Evolutionary conservation across 495 filamentous ascomycete species (phyloP), one percentile per base, ranked within the genome.

Genomic region (Podospora pseudopauciseta): DNA sequence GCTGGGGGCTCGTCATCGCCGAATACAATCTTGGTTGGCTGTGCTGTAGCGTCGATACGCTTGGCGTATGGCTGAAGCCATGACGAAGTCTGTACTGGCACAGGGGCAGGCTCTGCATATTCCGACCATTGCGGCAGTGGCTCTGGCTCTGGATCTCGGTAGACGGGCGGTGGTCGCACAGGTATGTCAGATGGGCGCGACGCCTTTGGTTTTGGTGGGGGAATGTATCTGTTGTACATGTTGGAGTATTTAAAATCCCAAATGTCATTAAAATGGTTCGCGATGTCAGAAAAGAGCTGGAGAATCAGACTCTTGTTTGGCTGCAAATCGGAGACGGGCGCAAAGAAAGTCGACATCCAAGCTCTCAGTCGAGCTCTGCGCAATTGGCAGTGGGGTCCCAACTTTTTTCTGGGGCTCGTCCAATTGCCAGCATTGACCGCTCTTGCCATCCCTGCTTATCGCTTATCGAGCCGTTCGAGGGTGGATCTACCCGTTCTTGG

Each of bases 201-300:
- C 32, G 44, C 59, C 53, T 58, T 70, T 39, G 54, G 55, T 53
- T 79, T 81, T 27, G 74, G 69, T 11, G 79, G 76, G 23, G 79
- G 81, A 2, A 82, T 75, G 64, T 82, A 82, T 70, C 81, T 74
- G 39, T 74, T 75, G 66, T 83, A 82, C 72, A 81, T 83, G 39
- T 60, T 70, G 19, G 39, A 4, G 9, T 19, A 15, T 56, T 55
- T 15, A 65, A 2, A 30, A 49, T 55, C 15, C 0, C 18, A 2
- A 7, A 66, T n/a, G n/a, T 20, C 32, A 19, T 15, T 23, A 2
- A 5, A 56, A 56, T 6, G 16, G 11, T 20, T 56, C 5, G 4
- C 4, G 6, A 4, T 9, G 15, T 56, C 54, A 18, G 54, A 56
- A 13, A 53, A 20, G 2, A 58, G 30, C 19, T 23, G 5, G 23